Evolutionary conservation across 257 asterid genomes (phyloP), one percentile per base, ranked within the genome.

Genomic region (Capsicum pubescens): DNA sequence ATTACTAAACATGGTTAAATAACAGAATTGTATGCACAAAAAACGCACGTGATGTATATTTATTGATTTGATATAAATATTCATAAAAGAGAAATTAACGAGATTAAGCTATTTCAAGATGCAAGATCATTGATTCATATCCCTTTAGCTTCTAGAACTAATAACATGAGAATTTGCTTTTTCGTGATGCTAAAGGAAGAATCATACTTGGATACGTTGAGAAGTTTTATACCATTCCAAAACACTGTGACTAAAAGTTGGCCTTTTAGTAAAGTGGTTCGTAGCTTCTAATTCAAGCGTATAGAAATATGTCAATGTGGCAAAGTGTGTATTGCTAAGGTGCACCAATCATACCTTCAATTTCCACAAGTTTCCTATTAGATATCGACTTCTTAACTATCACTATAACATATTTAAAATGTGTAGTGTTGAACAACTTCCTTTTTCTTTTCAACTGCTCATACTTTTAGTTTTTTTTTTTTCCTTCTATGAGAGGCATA

Each of bases 251-350:
- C 84, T 8, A 60, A 82, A 52, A 50, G 61, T 36, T 81, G 52
- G 46, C 50, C 42, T 55, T 56, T 66, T 82, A 64, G n/a, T 52
- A 64, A 64, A 82, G 84, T 82, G 79, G 77, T 82, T 82, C 57
- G 68, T 82, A 67, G 66, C 84, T 82, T 82, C 84, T 50, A 82
- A 69, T 67, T 82, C 84, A 67, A 82, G 80, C 2, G 15, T 26
- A 5, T 42, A 35, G 17, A 48, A 66, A 35, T 82, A 16, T 26
- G 36, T 60, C 21, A 50, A 32, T 50, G 59, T 82, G 84, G 84
- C 56, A 66, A 82, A 82, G 50, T 55, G 79, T 17, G 54, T 58
- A 39, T 57, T 44, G 66, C 26, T 5, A 13, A 80, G 60, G 39
- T 60, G 71, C 74, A 80, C 6, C 74, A 39, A 64, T 60, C 74